A percentile compares a stretch with the other conserved stretches of the same genome.
Conservation (phyloP, 2,329 filamentous ascomycete species). For the Trichoderma sp. region DNA sequence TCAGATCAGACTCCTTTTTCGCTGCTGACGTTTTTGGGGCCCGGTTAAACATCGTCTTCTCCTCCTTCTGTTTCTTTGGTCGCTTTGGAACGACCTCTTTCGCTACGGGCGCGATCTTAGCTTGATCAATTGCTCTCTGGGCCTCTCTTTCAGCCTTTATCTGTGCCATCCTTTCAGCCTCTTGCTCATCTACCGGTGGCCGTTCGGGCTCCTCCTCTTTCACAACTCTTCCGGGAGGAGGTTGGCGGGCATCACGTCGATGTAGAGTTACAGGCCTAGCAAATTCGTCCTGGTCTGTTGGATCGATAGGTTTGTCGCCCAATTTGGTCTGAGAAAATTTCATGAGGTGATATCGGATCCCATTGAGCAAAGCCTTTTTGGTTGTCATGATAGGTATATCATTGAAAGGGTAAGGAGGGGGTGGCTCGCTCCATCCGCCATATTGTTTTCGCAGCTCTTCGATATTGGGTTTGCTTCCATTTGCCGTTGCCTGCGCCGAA, state of each 20-base stretch:
- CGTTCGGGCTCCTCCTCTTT: constrained; percentile 58
- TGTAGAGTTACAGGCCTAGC: constrained; percentile 86
- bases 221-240: constrained; percentile 62
- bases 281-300: constrained; percentile 73
- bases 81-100: constrained; percentile 57
- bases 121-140: constrained; percentile 81
- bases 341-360: constrained; percentile 84
- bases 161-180: constrained; percentile 67
- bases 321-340: constrained; percentile 66
- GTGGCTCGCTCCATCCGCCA: constrained; percentile 60
- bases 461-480: constrained; percentile 39
- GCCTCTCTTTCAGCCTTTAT: constrained; percentile 77
- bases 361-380: constrained; percentile 76
- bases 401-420: constrained; percentile 50
- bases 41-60: constrained; percentile 84
- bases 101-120: constrained; percentile 85
- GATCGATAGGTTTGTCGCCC: constrained; percentile 65
- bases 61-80: constrained; percentile 69
- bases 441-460: constrained; percentile 49
- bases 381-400: constrained; percentile 76
- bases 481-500: constrained; percentile 31
- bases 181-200: constrained; percentile 55
- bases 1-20: constrained; percentile 70
- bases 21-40: constrained; percentile 78
- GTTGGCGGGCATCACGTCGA: constrained; percentile 78